Evolutionary conservation across 108 stramenopile genomes (phyloP), one percentile per base, ranked within the genome.

Genomic region (Cyclotella atomus): DNA sequence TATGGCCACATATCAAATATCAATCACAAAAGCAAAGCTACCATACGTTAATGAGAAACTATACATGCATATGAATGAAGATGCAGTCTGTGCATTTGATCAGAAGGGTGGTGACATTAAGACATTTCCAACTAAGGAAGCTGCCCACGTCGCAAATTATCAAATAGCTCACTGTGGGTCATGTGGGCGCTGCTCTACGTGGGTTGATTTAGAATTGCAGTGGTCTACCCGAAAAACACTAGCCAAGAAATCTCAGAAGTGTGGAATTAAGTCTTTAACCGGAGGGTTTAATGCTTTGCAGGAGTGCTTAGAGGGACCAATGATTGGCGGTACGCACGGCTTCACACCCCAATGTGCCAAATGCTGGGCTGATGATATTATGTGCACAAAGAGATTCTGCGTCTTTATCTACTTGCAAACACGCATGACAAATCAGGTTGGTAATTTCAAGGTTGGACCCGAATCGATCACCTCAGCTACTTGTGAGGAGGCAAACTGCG

Each of bases 401-500:
- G 34, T 68, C 8, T 79, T 73, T 65, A 68, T 72, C 2, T 79
- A 49, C 24, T 30, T 79, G 12, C 71, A 79, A 65, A 45, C 64
- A 6, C 15, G 46, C 10, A 66, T 82, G 61, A 82, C 76, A 10
- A 82, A 81, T 66, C 43, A 69, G 46, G 38, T 78, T 17, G 65
- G 53, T 35, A 82, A 82, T 41, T 85, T 77, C 46, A 50, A 73
- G 25, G 84, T 85, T 0, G 79, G 71, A 8, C 44, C 38, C 20
- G 61, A 78, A 59, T 46, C 65, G 35, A 85, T 85, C 24, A 85
- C 84, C 44, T 49, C 49, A 16, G 21, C 21, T 68, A 52, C 44
- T 25, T 47, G 24, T 17, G 43, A 49, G n/a, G 78, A 65, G 64
- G 71, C 71, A 0, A 73, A 60, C 30, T 79, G 78, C 33, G 78